These are phyloP conservation scores for Penicillium canescens DNA, from an alignment of 495 filamentous ascomycete genomes.

Conservation along the genomic window DNA sequence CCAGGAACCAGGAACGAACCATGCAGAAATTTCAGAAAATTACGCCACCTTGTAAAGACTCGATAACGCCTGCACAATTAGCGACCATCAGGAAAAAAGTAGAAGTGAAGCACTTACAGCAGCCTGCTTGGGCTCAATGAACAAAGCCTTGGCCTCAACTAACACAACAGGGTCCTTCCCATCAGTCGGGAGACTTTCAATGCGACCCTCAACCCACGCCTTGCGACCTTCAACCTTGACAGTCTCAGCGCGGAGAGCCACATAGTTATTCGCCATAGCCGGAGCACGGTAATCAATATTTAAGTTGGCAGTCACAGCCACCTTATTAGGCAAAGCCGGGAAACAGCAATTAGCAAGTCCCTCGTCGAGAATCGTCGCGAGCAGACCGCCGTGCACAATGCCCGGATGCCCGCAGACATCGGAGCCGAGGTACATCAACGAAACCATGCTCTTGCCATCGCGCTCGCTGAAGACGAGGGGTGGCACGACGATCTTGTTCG, in stretches of 20 bases:
- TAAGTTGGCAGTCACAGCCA: conserved; percentile 88
- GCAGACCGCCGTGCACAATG: conserved; percentile 85
- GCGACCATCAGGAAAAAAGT: conserved; percentile 1
- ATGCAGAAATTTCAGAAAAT: conserved; percentile 21
- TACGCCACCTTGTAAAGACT: conserved; percentile 30
- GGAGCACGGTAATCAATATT: conserved; percentile 88
- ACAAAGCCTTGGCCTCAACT: conserved; percentile 80
- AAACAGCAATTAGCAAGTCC: conserved; percentile 90
- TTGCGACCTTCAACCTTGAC: conserved; percentile 91
- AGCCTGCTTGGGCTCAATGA: conserved; percentile 85
- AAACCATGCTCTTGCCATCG: conserved; percentile 69
- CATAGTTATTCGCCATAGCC: conserved; percentile 70
- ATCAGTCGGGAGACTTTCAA: conserved; percentile 75
- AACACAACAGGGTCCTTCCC: conserved; percentile 64
- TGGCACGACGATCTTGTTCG: conserved; percentile 77
- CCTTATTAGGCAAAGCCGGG: conserved; percentile 80
- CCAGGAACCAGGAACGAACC: conserved; percentile 25
- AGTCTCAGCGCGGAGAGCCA: conserved; percentile 79
- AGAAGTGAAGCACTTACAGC: conserved; percentile 54
- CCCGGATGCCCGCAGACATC: conserved; percentile 90
- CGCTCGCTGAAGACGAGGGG: conserved; percentile 74
- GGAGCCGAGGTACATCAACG: conserved; percentile 75
- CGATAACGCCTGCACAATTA: conserved; percentile 25
- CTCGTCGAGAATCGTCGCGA: conserved; percentile 93
- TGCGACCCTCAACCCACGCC: conserved; percentile 90